Percentiles rank a stretch among this genome's conserved stretches.
phyloP scores from a whole-genome alignment of 345 rosid species.

The Citrus glauca region DNA sequence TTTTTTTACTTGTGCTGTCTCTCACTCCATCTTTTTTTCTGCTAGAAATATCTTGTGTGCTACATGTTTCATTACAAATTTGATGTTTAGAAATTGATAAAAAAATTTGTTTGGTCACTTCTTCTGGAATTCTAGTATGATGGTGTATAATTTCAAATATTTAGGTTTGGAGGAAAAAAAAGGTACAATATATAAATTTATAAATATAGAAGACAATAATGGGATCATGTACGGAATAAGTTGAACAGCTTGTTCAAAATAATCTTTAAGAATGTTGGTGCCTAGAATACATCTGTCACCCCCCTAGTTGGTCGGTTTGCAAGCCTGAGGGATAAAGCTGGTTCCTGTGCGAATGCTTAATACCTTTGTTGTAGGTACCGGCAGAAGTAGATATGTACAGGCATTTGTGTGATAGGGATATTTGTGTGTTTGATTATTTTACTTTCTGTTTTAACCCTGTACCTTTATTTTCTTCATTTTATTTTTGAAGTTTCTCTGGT shows the following conservation, averaged over 20 bases:
- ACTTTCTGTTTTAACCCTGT: background rate
- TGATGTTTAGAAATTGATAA: background rate
- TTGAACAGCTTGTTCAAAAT: background rate
- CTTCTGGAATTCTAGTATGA: background rate
- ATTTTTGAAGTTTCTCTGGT: background rate
- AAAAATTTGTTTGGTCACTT: background rate
- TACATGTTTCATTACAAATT: background rate
- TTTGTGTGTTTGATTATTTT: background rate
- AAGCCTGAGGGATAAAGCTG: background rate
- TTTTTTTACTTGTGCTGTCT: conserved; percentile 9
- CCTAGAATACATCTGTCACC: background rate
- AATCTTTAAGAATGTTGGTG: background rate
- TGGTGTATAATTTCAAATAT: background rate
- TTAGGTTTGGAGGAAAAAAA: background rate
- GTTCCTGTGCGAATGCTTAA: background rate
- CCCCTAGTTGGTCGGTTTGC: background rate
- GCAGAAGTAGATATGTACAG: background rate
- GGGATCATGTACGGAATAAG: background rate
- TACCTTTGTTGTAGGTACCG: background rate
- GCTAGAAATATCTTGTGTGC: background rate
- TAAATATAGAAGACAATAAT: background rate
- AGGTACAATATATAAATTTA: too few relatives aligned
- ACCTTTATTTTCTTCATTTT: background rate
- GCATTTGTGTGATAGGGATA: background rate
- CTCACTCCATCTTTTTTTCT: background rate